Conservation (phyloP, 2,329 filamentous ascomycete species). For the Fusarium paranaense region DNA sequence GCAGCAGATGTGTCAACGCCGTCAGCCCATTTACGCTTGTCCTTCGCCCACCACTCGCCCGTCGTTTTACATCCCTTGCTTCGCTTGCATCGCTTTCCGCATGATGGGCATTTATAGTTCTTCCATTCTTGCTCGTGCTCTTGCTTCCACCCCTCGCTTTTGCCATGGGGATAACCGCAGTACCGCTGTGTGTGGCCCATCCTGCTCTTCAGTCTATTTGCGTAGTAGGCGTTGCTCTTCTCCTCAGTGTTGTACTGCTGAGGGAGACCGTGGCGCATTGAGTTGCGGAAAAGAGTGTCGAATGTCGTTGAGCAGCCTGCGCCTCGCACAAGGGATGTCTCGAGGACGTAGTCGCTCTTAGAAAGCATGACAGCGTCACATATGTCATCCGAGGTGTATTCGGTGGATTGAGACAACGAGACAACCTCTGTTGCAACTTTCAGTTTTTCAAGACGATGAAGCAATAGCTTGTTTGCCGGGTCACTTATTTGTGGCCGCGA, state of each 20-base stretch:
- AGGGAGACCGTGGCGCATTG: not conserved
- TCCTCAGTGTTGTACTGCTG: not conserved
- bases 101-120: constrained; percentile 14
- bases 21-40: not conserved
- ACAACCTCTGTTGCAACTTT: not conserved
- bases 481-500: not conserved
- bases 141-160: not conserved
- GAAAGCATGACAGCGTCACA: not conserved
- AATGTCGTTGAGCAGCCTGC: not conserved
- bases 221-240: not conserved
- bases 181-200: not conserved
- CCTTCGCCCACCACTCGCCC: constrained; percentile 3
- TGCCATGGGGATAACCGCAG: not conserved
- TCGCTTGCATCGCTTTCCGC: constrained; percentile 14
- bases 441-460: not conserved
- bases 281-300: not conserved
- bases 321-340: not conserved
- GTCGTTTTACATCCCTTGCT: constrained; percentile 10
- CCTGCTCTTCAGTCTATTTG: not conserved
- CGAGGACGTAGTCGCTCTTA: not conserved
- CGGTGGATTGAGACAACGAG: not conserved
- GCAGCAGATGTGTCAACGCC: not conserved
- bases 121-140: not conserved
- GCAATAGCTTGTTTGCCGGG: not conserved
- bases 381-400: not conserved